phyloP scores from a whole-genome alignment of 495 filamentous ascomycete genomes.

The Annulohypoxylon stygium region DNA sequence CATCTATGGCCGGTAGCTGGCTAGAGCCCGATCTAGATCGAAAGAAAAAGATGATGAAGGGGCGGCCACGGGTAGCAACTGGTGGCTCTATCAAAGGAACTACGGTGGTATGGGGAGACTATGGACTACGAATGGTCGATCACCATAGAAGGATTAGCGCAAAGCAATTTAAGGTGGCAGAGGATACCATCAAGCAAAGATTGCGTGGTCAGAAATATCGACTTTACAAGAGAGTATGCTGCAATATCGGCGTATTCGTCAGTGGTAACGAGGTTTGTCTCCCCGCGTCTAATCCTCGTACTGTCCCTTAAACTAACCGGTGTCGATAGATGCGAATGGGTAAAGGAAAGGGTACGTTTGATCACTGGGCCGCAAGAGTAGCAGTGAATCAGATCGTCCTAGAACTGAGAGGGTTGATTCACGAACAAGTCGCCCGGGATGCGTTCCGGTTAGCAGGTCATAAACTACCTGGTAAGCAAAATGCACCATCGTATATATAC shows the following conservation, averaged over 20 bases:
- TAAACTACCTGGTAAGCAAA: constrained; percentile 87
- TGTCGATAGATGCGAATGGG: constrained; percentile 83
- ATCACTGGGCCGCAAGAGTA: constrained; percentile 92
- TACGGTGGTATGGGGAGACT: constrained; percentile 96
- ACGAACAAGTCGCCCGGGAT: constrained; percentile 95
- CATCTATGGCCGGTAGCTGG: constrained; percentile 74
- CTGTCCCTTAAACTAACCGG: constrained; percentile 16
- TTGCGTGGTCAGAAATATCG: constrained; percentile 93
- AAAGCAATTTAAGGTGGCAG: constrained; percentile 85
- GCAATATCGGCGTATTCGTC: constrained; percentile 94
- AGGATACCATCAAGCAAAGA: constrained; percentile 89
- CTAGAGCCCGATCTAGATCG: constrained; percentile 81
- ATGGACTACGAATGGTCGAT: constrained; percentile 92
- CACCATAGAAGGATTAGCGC: constrained; percentile 92
- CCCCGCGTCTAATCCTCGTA: neutral
- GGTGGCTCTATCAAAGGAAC: constrained; percentile 93
- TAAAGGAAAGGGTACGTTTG: constrained; percentile 97
- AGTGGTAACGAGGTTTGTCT: constrained; percentile 86
- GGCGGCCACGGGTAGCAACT: constrained; percentile 86
- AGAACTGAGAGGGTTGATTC: constrained; percentile 89
- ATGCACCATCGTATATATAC: neutral
- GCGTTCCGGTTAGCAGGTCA: constrained; percentile 94
- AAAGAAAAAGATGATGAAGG: constrained; percentile 89
- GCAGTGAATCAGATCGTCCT: constrained; percentile 90
- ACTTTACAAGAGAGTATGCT: constrained; percentile 88